Evolutionary conservation across 176 grass and related monocot species (phyloP), one percentile per base, ranked within the genome.

Genomic region (Oryza meyeriana): DNA sequence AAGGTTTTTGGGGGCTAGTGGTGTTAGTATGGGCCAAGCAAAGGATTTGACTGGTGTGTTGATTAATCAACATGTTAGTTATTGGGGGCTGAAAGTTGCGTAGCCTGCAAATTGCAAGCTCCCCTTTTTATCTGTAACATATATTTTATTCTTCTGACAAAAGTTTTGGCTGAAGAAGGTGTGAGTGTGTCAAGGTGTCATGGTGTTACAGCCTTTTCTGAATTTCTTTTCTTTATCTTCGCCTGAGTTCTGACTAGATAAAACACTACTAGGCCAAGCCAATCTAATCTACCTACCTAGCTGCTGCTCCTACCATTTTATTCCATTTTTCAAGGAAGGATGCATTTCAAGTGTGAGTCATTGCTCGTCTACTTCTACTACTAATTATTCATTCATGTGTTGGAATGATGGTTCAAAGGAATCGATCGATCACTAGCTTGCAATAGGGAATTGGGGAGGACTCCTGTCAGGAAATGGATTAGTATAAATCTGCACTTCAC

Each of bases 21-120:
- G 31, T 69, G 64, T 80, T 80, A 67, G 7, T 80, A 67, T 12
- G 64, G 65, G 52, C 52, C 12, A 38, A 80, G 31, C 32, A 80
- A 70, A 70, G 24, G 31, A 36, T 57, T 48, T 35, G 17, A 22
- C 58, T 61, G 36, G 29, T 18, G 1, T 28, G 10, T 27, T 17
- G 12, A 38, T 61, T 8, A 39, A 32, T 22, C 1, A 6, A 64
- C 26, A 16, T 30, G 62, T 1, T 45, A 18, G 48, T 79, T 66
- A 24, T 48, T 50, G 20, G 17, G 28, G 22, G 18, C 38, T 52
- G 22, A 18, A 67, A 32, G 18, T 7, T 3, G 47, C 33, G 29
- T 55, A 5, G 41, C 28, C 28, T 48, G 41, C 40, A 30, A 29
- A 72, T 20, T 30, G 16, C 8, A 11, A 45, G 7, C 12, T 27